Percentiles rank a stretch among this genome's conserved stretches.
phyloP scores from a whole-genome alignment of 495 filamentous ascomycete genomes.

The Penicillium daleae region DNA sequence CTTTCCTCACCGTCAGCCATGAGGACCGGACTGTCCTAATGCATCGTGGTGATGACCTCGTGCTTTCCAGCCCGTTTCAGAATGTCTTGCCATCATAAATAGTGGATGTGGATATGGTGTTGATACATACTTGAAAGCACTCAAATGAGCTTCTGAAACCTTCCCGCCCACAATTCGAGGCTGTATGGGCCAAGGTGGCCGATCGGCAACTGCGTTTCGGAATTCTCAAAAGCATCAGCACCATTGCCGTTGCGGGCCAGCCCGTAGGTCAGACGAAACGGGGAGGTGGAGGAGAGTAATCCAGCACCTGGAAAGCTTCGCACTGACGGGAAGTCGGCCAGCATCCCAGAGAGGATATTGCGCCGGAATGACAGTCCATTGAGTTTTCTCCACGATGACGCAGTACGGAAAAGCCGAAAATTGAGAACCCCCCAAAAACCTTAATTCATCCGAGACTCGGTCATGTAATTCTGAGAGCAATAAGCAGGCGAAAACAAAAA shows the following conservation, averaged over 20 bases:
- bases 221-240: neutral
- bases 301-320: slow-evolving; percentile 2
- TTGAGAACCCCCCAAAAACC: neutral
- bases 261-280: neutral
- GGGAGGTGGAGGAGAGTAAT: slow-evolving; percentile 1
- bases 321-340: slow-evolving; percentile 3
- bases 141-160: neutral
- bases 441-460: neutral
- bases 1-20: no score
- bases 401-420: neutral
- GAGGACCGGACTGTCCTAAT: neutral
- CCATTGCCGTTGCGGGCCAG: neutral
- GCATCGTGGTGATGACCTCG: neutral
- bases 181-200: neutral
- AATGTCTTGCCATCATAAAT: slow-evolving; percentile 13
- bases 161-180: neutral
- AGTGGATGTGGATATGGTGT: neutral
- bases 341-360: slow-evolving; percentile 21
- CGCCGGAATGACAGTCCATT: slow-evolving; percentile 26
- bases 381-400: slow-evolving; percentile 7
- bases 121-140: neutral
- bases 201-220: neutral
- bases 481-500: neutral
- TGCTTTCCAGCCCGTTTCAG: slow-evolving; percentile 15
- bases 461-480: neutral